Percentiles rank a stretch among this genome's conserved stretches.
These are phyloP conservation scores for Volvox carteri DNA, from an alignment of 163 green algal genomes.

Conservation along the genomic window DNA sequence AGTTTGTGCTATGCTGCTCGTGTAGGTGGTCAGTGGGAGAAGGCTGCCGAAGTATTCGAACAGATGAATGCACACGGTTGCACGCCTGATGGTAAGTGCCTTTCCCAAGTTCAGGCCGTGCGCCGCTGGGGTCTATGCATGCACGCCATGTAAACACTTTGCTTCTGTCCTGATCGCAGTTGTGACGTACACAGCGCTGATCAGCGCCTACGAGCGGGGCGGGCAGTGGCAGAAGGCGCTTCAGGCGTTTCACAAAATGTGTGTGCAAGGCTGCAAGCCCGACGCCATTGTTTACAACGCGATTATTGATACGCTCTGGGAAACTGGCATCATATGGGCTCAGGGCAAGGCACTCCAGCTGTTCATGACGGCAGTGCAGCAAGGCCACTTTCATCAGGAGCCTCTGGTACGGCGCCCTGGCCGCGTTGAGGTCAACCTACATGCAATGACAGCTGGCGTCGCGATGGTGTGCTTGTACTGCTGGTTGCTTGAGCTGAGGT, in stretches of 20 bases:
- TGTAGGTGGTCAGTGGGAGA: constrained; percentile 78
- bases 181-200: constrained; percentile 82
- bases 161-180: constrained; percentile 76
- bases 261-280: constrained; percentile 69
- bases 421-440: constrained; percentile 83
- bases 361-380: constrained; percentile 69
- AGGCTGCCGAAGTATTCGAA: constrained; percentile 77
- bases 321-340: constrained; percentile 78
- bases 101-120: too few relatives aligned
- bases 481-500: constrained; percentile 83
- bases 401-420: constrained; percentile 28
- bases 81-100: constrained; percentile 45
- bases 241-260: constrained; percentile 77
- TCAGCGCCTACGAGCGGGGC: constrained; percentile 75
- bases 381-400: constrained; percentile 80
- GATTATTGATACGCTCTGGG: constrained; percentile 82
- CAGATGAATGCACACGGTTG: constrained; percentile 74
- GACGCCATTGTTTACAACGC: constrained; percentile 82
- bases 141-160: too few relatives aligned
- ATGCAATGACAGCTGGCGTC: constrained; percentile 87
- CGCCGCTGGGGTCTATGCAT: too few relatives aligned
- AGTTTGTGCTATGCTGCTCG: background rate
- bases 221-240: constrained; percentile 78
- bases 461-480: constrained; percentile 86
- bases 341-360: constrained; percentile 75